Evolutionary conservation across 2,329 filamentous ascomycete species (phyloP).

Genomic region (Orbilia ellipsospora): DNA sequence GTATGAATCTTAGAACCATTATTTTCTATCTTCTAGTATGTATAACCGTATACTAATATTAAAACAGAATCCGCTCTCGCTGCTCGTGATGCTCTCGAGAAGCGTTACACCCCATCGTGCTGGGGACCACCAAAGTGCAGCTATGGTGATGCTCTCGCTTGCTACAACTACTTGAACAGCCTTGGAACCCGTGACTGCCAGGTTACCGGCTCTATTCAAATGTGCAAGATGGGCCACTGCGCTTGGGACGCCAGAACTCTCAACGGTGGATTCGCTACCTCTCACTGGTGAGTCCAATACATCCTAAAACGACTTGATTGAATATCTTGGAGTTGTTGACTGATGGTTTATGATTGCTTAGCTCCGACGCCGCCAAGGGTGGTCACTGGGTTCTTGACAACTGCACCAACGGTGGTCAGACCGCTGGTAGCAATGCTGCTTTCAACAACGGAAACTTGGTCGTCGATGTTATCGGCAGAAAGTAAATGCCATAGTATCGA

Average conservation of each 20-base stretch:
- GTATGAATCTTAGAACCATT: conserved; percentile 2
- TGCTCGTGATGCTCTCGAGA: conserved; percentile 23
- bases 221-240: conserved; percentile 35
- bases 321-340: neutral
- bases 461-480: conserved; percentile 34
- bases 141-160: conserved; percentile 29
- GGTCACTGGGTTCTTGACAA: conserved; percentile 44
- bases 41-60: too few relatives aligned
- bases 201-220: conserved; percentile 26
- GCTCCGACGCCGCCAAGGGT: conserved; percentile 30
- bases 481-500: conserved; percentile 15
- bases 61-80: conserved; percentile 4
- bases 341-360: neutral
- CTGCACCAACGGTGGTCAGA: conserved; percentile 21
- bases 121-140: conserved; percentile 41
- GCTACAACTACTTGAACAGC: conserved; percentile 53
- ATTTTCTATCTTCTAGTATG: too few relatives aligned
- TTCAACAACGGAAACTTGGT: conserved; percentile 45
- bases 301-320: neutral
- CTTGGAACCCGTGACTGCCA: conserved; percentile 23
- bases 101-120: conserved; percentile 40
- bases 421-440: conserved; percentile 43
- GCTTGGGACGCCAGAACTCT: conserved; percentile 39
- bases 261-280: conserved; percentile 40
- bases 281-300: conserved; percentile 23